Evolutionary conservation across 1,139 yeast genomes (phyloP), one percentile per base, ranked within the genome.

Genomic region (Suhomyces maxii): DNA sequence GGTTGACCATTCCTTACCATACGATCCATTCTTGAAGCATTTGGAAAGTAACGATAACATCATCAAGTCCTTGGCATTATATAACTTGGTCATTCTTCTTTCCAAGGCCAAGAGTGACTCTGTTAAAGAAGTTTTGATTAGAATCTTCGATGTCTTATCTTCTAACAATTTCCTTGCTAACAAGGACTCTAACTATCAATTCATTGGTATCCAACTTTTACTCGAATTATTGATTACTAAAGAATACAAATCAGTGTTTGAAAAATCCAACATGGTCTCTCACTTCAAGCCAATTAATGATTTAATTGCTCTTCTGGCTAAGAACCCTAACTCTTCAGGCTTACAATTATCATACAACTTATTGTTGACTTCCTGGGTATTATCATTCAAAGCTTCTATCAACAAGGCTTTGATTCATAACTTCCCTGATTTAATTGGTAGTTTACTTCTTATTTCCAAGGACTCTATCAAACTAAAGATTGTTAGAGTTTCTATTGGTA

Each of bases 381-480:
- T 90, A 53, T 83, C 96, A 2, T 93, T 91, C 68, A 86, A 81
- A 61, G 65, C 70, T 10, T 63, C 68, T 39, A 79, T 86, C 38
- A 79, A 86, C 46, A 61, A 67, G 48, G 76, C 76, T 32, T 66
- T 89, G 47, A 73, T 83, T 39, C 79, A 82, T 42, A 69, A 82
- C 52, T 77, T 77, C 54, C 79, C 93, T 23, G 84, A 81, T 47
- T 71, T 89, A 46, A 78, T 86, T 45, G 80, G 76, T 7, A 66
- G 65, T 45, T 66, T 80, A 49, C 73, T 80, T 47, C 57, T 60
- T 7, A 69, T 78, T 43, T 73, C 84, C 12, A 87, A 86, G 62
- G 82, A 83, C 50, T 89, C 97, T 1, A 88, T 93, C 57, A 93
- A 93, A 72, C 95, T 91, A 69, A 93, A 93, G 70, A 83, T 93